A percentile compares a stretch with the other conserved stretches of the same genome.
phyloP scores from a whole-genome alignment of 2,329 filamentous ascomycete species.

The Teratosphaeriaceae sp. region DNA sequence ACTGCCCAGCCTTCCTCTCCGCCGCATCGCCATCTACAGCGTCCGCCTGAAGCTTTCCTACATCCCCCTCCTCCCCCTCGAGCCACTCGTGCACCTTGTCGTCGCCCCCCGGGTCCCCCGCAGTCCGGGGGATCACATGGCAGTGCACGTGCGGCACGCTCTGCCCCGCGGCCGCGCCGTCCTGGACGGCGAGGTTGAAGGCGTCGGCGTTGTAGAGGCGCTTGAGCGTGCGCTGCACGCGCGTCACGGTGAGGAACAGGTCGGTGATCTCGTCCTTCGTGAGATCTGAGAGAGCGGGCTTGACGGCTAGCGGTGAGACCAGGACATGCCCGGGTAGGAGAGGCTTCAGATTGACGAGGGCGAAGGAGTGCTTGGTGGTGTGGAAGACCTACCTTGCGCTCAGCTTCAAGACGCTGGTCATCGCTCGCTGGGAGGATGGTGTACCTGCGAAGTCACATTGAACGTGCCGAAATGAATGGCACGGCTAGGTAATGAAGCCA shows the following conservation, averaged over 20 bases:
- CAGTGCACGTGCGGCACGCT: slow-evolving; percentile 91
- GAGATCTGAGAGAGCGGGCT: slow-evolving; percentile 67
- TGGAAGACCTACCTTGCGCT: slow-evolving; percentile 67
- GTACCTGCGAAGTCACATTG: slow-evolving; percentile 39
- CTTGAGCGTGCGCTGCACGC: slow-evolving; percentile 69
- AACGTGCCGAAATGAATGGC: slow-evolving; percentile 38
- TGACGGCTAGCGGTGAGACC: slow-evolving; percentile 65
- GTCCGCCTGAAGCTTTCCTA: slow-evolving; percentile 65
- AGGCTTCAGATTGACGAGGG: slow-evolving; percentile 91
- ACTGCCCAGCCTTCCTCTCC: slow-evolving; percentile 45
- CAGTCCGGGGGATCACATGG: slow-evolving; percentile 74
- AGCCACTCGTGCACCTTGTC: slow-evolving; percentile 79
- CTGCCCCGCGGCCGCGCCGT: slow-evolving; percentile 84
- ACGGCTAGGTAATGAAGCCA: slow-evolving; percentile 34
- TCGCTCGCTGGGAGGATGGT: neutral
- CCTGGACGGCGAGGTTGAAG: slow-evolving; percentile 93
- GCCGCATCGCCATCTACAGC: slow-evolving; percentile 22
- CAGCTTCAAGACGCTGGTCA: slow-evolving; percentile 8
- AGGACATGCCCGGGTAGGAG: slow-evolving; percentile 90
- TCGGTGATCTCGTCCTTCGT: slow-evolving; percentile 67
- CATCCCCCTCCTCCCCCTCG: slow-evolving; percentile 77
- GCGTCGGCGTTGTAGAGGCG: slow-evolving; percentile 58
- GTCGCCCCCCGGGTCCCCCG: slow-evolving; percentile 52
- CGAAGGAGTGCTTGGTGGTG: slow-evolving; percentile 70
- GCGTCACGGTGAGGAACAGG: slow-evolving; percentile 71